Conservation (phyloP, 2,329 filamentous ascomycete genomes). For the Falciphora oryzae region DNA sequence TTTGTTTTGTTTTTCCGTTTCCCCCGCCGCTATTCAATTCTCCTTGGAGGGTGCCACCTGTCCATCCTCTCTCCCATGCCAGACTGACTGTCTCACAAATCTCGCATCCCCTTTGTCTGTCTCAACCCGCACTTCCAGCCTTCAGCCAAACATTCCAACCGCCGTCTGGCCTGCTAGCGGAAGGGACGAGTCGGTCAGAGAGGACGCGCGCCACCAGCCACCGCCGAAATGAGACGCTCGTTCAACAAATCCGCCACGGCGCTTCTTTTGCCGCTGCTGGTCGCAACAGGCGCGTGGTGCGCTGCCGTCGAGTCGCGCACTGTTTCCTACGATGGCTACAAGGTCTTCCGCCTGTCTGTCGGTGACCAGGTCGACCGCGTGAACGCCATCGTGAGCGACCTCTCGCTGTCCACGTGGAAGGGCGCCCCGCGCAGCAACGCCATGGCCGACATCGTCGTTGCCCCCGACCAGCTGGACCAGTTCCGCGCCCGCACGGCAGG, state of each 20-base stretch:
- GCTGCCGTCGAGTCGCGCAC: conserved; percentile 9
- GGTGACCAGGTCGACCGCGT: conserved; percentile 25
- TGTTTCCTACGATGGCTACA: conserved; percentile 37
- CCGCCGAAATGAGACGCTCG: neutral
- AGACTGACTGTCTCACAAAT: too few relatives aligned
- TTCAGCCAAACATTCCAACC: neutral
- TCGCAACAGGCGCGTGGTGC: neutral
- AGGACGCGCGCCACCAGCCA: neutral
- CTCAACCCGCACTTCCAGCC: too few relatives aligned
- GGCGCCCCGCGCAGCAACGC: conserved; percentile 27
- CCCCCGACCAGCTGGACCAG: conserved; percentile 26
- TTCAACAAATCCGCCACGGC: neutral
- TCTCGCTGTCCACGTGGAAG: conserved; percentile 33
- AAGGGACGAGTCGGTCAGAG: too few relatives aligned
- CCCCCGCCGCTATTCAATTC: too few relatives aligned
- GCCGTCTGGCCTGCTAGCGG: too few relatives aligned
- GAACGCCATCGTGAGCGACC: conserved; percentile 27
- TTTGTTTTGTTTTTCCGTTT: neutral
- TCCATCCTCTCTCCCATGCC: neutral
- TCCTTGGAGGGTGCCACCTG: too few relatives aligned
- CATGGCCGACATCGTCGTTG: conserved; percentile 35
- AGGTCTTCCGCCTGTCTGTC: conserved; percentile 37
- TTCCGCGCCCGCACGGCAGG: conserved; percentile 24
- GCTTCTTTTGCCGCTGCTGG: neutral
- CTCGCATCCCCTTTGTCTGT: too few relatives aligned